Conservation (phyloP, 495 filamentous ascomycete species). For the Xylaria castorea region DNA sequence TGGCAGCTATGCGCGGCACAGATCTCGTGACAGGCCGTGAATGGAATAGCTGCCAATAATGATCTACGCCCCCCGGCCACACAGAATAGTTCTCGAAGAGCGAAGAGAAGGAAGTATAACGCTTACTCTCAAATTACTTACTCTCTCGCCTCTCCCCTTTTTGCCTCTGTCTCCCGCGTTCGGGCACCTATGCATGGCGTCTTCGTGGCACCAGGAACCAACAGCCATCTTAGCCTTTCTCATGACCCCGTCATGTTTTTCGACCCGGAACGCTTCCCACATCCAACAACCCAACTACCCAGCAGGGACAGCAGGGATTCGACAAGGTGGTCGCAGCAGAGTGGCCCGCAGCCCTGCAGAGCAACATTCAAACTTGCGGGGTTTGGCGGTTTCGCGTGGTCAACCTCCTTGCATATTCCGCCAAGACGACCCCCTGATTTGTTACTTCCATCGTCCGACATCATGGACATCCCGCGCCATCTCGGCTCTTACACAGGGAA, state of each 20-base stretch:
- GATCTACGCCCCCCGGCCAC: slow-evolving; percentile 22
- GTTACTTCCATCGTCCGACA: slow-evolving; percentile 23
- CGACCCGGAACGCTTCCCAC: slow-evolving; percentile 13
- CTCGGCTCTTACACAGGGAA: slow-evolving; percentile 18
- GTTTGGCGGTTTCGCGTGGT: slow-evolving; percentile 26
- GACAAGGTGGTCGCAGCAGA: slow-evolving; percentile 19
- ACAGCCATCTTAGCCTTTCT: background rate
- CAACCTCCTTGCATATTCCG: slow-evolving; percentile 25
- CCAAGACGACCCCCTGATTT: slow-evolving; percentile 24
- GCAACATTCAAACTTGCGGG: slow-evolving; percentile 25
- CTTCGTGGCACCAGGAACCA: slow-evolving; percentile 27
- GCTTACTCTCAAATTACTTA: background rate
- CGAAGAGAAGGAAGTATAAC: background rate
- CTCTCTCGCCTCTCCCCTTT: background rate
- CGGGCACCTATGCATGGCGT: slow-evolving; percentile 27
- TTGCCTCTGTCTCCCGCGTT: background rate
- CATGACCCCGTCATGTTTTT: slow-evolving; percentile 5
- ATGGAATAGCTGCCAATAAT: background rate
- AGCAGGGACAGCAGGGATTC: slow-evolving; percentile 5
- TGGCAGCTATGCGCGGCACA: background rate
- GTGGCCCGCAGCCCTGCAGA: slow-evolving; percentile 26
- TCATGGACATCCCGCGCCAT: slow-evolving; percentile 28
- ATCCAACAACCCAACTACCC: background rate
- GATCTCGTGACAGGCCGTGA: slow-evolving; percentile 22
- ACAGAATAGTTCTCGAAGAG: slow-evolving; percentile 18